phyloP scores from a whole-genome alignment of 352 stramenopile genomes.

The Phytophthora citrophthora region DNA sequence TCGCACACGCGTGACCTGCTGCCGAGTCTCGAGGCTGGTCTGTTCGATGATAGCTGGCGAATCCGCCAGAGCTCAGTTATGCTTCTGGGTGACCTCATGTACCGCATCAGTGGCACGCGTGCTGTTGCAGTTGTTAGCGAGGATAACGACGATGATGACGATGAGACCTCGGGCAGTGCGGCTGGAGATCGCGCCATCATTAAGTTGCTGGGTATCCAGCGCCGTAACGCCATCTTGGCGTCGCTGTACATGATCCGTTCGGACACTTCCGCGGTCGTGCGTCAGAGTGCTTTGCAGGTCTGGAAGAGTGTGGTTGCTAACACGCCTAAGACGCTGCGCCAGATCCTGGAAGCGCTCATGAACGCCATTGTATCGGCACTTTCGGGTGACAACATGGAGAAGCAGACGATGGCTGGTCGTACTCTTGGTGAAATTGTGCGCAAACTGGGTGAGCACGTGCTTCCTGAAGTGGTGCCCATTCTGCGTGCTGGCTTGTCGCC shows the following conservation, averaged over 20 bases:
- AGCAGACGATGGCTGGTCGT: constrained; percentile 89
- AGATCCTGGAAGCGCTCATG: constrained; percentile 98
- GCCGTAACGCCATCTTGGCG: constrained; percentile 95
- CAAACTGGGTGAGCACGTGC: constrained; percentile 99
- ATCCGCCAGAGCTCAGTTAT: constrained; percentile 98
- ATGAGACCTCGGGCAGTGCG: constrained; percentile 82
- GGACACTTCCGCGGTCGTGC: constrained; percentile 96
- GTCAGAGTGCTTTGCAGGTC: constrained; percentile 96
- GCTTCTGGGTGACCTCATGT: constrained; percentile 96
- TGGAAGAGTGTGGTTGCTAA: constrained; percentile 99
- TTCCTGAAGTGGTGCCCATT: constrained; percentile 98
- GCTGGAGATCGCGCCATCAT: constrained; percentile 88
- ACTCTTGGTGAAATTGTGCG: constrained; percentile 99
- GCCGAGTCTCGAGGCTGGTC: constrained; percentile 95
- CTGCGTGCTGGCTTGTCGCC: constrained; percentile 93
- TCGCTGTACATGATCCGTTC: constrained; percentile 99
- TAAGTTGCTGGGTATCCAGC: constrained; percentile 93
- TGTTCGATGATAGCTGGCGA: constrained; percentile 98
- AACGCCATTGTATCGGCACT: constrained; percentile 96
- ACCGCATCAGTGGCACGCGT: constrained; percentile 97
- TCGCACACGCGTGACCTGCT: constrained; percentile 97
- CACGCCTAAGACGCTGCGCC: constrained; percentile 96
- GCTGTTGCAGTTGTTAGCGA: constrained; percentile 62
- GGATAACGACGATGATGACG: constrained; percentile 77
- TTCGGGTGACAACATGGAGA: constrained; percentile 89